These are phyloP conservation scores for Hypocrella siamensis DNA, from an alignment of 2,329 filamentous ascomycete genomes.

Conservation along the genomic window DNA sequence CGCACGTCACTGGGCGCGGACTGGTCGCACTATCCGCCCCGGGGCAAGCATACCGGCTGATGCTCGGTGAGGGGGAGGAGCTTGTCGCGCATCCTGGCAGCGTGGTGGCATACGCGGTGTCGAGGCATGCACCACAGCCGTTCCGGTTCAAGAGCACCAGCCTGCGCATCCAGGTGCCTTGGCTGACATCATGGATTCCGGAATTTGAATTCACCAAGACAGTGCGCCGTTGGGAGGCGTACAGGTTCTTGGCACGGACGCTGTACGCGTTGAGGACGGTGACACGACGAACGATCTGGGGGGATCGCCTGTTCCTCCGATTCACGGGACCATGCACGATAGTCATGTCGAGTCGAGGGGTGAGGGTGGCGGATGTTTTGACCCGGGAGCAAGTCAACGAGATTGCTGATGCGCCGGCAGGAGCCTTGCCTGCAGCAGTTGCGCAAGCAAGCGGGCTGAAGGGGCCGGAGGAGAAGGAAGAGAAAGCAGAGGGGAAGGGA, in stretches of 20 bases:
- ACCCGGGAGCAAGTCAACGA: constrained; percentile 73
- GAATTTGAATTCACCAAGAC: constrained; percentile 57
- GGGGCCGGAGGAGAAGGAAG: constrained; percentile 5
- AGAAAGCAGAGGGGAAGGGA: constrained; percentile 15
- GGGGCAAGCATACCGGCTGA: constrained; percentile 80
- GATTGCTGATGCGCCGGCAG: constrained; percentile 69
- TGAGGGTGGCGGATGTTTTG: constrained; percentile 62
- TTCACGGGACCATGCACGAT: constrained; percentile 80
- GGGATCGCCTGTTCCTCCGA: constrained; percentile 79
- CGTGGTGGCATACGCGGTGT: constrained; percentile 77
- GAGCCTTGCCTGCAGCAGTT: constrained; percentile 46
- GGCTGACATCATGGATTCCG: constrained; percentile 46
- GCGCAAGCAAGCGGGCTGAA: constrained; percentile 26
- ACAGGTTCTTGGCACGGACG: constrained; percentile 50
- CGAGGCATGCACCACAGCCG: constrained; percentile 56
- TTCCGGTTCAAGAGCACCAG: constrained; percentile 75
- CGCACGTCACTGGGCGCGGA: constrained; percentile 74
- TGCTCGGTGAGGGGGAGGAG: constrained; percentile 67
- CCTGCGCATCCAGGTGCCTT: constrained; percentile 65
- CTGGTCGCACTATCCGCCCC: constrained; percentile 71
- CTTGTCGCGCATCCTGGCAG: constrained; percentile 86
- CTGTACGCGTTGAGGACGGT: constrained; percentile 60
- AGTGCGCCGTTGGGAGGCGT: constrained; percentile 56
- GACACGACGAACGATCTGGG: constrained; percentile 74
- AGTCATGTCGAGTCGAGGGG: constrained; percentile 74